These are phyloP conservation scores for Yamadazyma siamensis DNA, from an alignment of 1,139 yeast genomes.

Conservation along the genomic window DNA sequence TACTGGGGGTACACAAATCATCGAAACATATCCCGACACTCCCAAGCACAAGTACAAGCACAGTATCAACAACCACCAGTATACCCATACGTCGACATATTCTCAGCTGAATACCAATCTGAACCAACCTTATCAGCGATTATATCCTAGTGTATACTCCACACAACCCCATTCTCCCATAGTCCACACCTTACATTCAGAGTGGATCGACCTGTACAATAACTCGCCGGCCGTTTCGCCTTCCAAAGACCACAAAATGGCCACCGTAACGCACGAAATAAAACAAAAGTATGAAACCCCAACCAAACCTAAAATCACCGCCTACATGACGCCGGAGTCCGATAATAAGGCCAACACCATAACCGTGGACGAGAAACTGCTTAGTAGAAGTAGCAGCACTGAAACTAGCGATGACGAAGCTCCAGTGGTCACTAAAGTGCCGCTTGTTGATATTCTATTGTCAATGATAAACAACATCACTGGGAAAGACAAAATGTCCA, in stretches of 20 bases:
- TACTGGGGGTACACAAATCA: neutral
- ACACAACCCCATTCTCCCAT: conserved; percentile 16
- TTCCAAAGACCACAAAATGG: conserved; percentile 14
- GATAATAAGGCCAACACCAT: conserved; percentile 13
- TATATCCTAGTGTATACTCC: too few species aligned
- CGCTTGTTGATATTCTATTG: conserved; percentile 44
- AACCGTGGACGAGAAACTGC: conserved; percentile 9
- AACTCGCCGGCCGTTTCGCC: conserved; percentile 25
- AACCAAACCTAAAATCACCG: conserved; percentile 13
- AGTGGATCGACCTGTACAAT: conserved; percentile 36
- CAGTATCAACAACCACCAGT: too few species aligned
- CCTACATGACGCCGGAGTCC: conserved; percentile 24
- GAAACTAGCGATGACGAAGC: conserved; percentile 2
- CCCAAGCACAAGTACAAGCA: too few species aligned
- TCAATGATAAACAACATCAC: conserved; percentile 50
- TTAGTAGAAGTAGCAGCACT: conserved; percentile 10
- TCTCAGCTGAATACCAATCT: too few species aligned
- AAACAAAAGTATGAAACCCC: conserved; percentile 22
- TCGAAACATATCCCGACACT: neutral
- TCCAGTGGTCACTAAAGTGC: conserved; percentile 8
- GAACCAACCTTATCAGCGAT: too few species aligned
- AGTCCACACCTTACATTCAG: conserved; percentile 27
- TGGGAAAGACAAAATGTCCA: conserved; percentile 72
- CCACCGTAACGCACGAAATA: conserved; percentile 11
- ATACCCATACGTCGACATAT: too few species aligned